A percentile compares a stretch with the other conserved stretches of the same genome.
These are phyloP conservation scores for Alternaria consortialis DNA, from an alignment of 2,329 filamentous ascomycete species.

Conservation along the genomic window DNA sequence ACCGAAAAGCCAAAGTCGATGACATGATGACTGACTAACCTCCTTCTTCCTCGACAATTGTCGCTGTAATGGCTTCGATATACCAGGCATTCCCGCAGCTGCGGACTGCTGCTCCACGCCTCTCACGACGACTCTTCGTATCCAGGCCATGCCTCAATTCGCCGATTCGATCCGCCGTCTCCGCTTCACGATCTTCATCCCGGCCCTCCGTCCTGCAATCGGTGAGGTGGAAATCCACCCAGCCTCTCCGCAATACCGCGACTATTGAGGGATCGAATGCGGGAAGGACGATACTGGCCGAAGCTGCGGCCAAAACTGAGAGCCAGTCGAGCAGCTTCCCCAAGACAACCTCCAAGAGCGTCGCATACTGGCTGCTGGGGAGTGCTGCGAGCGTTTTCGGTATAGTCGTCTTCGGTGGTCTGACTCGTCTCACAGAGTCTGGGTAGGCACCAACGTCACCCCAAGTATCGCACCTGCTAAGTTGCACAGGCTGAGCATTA, in stretches of 20 bases:
- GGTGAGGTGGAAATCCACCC: constrained; percentile 48
- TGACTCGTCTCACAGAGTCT: constrained; percentile 94
- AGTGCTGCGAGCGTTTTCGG: constrained; percentile 95
- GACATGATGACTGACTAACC: constrained; percentile 11
- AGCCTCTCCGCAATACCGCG: constrained; percentile 37
- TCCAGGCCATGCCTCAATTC: constrained; percentile 44
- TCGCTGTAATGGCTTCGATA: constrained; percentile 45
- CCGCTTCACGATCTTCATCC: constrained; percentile 26
- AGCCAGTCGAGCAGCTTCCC: constrained; percentile 56
- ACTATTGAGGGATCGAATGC: constrained; percentile 25
- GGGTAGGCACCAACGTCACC: constrained; percentile 67
- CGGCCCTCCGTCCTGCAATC: constrained; percentile 40
- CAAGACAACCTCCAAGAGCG: constrained; percentile 74
- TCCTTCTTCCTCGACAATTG: constrained; percentile 4
- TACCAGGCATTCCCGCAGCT: constrained; percentile 51
- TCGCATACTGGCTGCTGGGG: constrained; percentile 91
- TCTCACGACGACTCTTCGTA: constrained; percentile 49
- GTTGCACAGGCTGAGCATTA: constrained; percentile 82
- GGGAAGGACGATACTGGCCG: constrained; percentile 22
- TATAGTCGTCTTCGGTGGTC: constrained; percentile 92
- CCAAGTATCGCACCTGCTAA: constrained; percentile 21
- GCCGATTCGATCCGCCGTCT: constrained; percentile 32
- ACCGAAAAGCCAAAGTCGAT: constrained; percentile 20
- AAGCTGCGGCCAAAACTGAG: constrained; percentile 21
- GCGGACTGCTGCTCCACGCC: constrained; percentile 49